phyloP scores from a whole-genome alignment of 768 basidiomycete genomes.

The Mycena chlorophos region DNA sequence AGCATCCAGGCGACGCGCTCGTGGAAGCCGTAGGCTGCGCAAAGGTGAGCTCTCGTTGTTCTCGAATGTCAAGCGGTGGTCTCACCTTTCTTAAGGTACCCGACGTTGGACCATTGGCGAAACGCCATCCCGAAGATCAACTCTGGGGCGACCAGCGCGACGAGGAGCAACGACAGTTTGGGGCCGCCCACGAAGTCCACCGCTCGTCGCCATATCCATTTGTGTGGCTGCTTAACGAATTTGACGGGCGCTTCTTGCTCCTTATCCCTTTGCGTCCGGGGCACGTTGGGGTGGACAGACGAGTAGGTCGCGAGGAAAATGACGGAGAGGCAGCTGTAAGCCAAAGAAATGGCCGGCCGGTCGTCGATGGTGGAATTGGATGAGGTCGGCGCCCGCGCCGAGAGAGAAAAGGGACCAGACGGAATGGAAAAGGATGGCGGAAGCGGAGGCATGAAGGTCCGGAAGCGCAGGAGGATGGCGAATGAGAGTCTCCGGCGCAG shows the following conservation, averaged over 20 bases:
- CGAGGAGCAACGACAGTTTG: neutral
- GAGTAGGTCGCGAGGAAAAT: neutral
- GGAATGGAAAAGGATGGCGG: no score
- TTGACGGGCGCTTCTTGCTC: neutral
- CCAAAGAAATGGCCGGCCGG: no score
- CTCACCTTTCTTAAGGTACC: neutral
- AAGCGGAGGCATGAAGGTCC: no score
- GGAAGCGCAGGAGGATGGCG: no score
- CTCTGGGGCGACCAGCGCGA: neutral
- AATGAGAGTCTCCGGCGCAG: no score
- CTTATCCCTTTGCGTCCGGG: neutral
- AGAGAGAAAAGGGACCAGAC: no score
- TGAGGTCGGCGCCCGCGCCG: no score
- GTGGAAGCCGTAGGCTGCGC: neutral
- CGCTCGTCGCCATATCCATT: no score
- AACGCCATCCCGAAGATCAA: neutral
- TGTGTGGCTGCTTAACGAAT: neutral
- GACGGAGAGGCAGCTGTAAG: neutral
- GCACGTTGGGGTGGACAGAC: neutral
- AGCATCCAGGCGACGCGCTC: neutral
- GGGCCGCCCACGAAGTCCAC: neutral
- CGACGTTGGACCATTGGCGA: neutral
- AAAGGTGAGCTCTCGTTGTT: no score
- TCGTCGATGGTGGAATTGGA: no score
- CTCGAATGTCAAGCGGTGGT: neutral